These are phyloP conservation scores for Aspergillus pseudotamarii DNA, from an alignment of 2,329 filamentous ascomycete genomes.

Conservation along the genomic window DNA sequence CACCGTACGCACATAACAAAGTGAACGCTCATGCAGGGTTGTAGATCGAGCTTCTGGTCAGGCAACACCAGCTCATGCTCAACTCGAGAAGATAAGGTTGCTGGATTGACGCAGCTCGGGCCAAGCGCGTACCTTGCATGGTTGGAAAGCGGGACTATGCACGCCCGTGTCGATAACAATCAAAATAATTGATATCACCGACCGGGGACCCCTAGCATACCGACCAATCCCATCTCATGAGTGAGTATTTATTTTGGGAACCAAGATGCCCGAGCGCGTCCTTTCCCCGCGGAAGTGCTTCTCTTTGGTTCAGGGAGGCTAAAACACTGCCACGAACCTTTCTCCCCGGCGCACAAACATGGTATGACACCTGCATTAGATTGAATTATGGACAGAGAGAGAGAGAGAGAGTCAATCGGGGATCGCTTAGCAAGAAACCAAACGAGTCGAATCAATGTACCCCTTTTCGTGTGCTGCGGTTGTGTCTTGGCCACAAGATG, in stretches of 20 bases:
- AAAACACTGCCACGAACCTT: neutral
- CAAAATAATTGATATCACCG: constrained; percentile 1
- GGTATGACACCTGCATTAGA: neutral
- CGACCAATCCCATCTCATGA: neutral
- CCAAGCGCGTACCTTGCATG: constrained; percentile 19
- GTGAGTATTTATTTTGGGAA: neutral
- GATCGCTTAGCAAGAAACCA: neutral
- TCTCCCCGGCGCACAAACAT: neutral
- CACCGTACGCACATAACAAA: neutral
- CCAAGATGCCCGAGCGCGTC: neutral
- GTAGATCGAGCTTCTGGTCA: constrained; percentile 8
- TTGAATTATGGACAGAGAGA: neutral
- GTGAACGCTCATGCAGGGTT: constrained; percentile 9
- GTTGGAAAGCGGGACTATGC: constrained; percentile 8
- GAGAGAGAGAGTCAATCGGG: too few relatives aligned
- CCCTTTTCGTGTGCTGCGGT: neutral
- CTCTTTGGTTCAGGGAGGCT: neutral
- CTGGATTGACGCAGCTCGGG: constrained; percentile 12
- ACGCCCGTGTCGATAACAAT: constrained; percentile 14
- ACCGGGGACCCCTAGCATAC: neutral
- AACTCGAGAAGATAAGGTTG: constrained; percentile 19
- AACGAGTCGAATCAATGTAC: neutral
- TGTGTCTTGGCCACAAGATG: neutral
- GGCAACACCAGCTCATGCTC: neutral
- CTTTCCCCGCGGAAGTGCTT: neutral